These are phyloP conservation scores for Sonneratia alba DNA, from an alignment of 345 rosid species.

Conservation along the genomic window DNA sequence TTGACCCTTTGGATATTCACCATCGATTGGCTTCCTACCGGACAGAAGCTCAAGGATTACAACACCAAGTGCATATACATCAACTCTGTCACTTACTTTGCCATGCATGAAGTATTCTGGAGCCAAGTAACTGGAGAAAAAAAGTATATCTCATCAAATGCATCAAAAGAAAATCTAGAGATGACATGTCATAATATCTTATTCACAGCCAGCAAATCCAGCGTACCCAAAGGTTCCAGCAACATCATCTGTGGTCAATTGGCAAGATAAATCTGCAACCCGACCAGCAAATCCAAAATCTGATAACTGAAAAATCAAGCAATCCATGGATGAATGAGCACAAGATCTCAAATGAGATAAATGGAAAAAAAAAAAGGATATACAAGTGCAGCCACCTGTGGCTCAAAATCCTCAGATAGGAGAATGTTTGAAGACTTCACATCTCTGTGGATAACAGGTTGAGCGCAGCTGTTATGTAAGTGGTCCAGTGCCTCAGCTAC, in stretches of 20 bases:
- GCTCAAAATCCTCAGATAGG: slow-evolving; percentile 85
- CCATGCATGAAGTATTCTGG: slow-evolving; percentile 97
- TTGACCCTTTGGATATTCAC: slow-evolving; percentile 50
- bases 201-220: background rate
- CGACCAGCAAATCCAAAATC: slow-evolving; percentile 91
- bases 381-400: slow-evolving; percentile 41
- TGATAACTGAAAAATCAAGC: slow-evolving; percentile 57
- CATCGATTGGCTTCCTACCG: slow-evolving; percentile 73
- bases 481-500: slow-evolving; percentile 87
- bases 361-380: background rate
- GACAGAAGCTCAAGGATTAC: slow-evolving; percentile 89
- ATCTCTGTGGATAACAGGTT: slow-evolving; percentile 81
- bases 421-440: slow-evolving; percentile 95
- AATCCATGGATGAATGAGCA: slow-evolving; percentile 14
- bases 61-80: slow-evolving; percentile 92
- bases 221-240: slow-evolving; percentile 93
- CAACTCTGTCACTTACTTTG: slow-evolving; percentile 80
- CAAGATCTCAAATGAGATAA: slow-evolving; percentile 4
- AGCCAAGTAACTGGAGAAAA: slow-evolving; percentile 73
- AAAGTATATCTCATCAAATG: background rate
- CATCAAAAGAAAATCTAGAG: slow-evolving; percentile 5
- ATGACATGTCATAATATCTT: background rate
- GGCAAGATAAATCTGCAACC: slow-evolving; percentile 41
- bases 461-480: slow-evolving; percentile 55
- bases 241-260: slow-evolving; percentile 46